Conservation (phyloP, 2,329 filamentous ascomycete species). For the Ophiostoma populinum region DNA sequence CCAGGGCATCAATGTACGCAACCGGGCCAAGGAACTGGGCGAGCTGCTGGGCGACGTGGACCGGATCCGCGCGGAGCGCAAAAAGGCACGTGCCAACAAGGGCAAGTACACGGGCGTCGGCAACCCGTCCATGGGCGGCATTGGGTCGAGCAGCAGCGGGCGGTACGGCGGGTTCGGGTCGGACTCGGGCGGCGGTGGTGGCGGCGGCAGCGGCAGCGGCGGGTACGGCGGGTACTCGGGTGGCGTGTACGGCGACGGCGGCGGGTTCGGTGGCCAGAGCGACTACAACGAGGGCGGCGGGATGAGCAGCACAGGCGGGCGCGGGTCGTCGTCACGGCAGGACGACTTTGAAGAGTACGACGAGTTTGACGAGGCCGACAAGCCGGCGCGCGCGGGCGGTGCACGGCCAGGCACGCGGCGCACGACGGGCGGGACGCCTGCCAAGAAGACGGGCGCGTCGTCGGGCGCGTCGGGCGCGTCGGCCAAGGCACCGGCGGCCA, state of each 20-base stretch:
- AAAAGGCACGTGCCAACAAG: conserved; percentile 79
- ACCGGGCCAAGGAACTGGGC: conserved; percentile 85
- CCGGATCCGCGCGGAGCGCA: conserved; percentile 60
- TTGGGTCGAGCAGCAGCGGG: conserved; percentile 22
- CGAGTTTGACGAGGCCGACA: conserved; percentile 68
- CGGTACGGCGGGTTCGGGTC: conserved; percentile 87
- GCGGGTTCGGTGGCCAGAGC: conserved; percentile 71
- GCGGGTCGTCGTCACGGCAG: conserved; percentile 29
- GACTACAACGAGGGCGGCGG: conserved; percentile 45
- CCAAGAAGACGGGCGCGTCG: conserved; percentile 25
- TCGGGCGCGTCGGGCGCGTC: conserved; percentile 25
- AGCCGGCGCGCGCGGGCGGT: conserved; percentile 26
- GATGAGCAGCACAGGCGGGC: conserved; percentile 1
- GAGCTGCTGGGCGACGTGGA: conserved; percentile 91
- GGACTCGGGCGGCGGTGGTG: conserved; percentile 57
- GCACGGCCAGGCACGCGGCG: conserved; percentile 26
- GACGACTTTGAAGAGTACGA: conserved; percentile 95
- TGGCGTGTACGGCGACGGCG: conserved; percentile 86
- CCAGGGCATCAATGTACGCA: conserved; percentile 93
- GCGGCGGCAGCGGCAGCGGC: conserved; percentile 27
- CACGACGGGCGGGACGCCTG: conserved; percentile 15
- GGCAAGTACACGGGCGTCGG: conserved; percentile 90
- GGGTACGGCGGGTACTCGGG: conserved; percentile 45
- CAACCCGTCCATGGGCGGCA: conserved; percentile 25
- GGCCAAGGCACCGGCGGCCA: conserved; percentile 18